Percentiles rank a stretch among this genome's conserved stretches.
Evolutionary conservation across 768 basidiomycete genomes (phyloP).

Genomic region (Phaeolepiota aurea): DNA sequence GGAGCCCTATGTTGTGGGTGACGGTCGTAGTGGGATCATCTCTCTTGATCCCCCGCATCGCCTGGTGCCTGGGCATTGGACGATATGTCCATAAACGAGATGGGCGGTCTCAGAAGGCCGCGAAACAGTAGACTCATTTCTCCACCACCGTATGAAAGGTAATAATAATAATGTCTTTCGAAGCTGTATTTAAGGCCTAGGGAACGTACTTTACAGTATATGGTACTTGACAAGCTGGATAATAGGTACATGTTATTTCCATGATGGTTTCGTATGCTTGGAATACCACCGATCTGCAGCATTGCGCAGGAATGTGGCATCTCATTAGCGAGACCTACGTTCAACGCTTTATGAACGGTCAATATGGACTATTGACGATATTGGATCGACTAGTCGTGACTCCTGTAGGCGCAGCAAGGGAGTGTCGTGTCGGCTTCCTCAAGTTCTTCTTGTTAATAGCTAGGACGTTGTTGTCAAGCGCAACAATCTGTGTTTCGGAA

Average conservation of each 20-base stretch:
- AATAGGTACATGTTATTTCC: neutral
- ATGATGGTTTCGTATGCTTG: neutral
- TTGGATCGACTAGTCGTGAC: slow-evolving; percentile 41
- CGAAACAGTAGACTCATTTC: neutral
- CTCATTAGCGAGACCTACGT: too few species aligned
- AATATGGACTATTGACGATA: slow-evolving; percentile 67
- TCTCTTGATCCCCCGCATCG: slow-evolving; percentile 59
- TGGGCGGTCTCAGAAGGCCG: slow-evolving; percentile 18
- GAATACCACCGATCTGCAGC: neutral
- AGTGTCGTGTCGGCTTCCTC: slow-evolving; percentile 71
- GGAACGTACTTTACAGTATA: neutral
- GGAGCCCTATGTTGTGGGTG: slow-evolving; percentile 65
- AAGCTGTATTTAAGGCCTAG: neutral
- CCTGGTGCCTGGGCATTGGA: slow-evolving; percentile 71
- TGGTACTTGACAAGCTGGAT: neutral
- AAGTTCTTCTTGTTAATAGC: slow-evolving; percentile 92
- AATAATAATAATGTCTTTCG: neutral
- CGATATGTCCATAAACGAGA: slow-evolving; percentile 66
- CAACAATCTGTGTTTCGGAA: slow-evolving; percentile 66
- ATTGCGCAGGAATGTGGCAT: neutral
- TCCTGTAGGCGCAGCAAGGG: slow-evolving; percentile 40
- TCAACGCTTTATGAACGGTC: slow-evolving; percentile 4
- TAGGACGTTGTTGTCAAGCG: slow-evolving; percentile 88
- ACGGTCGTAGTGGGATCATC: slow-evolving; percentile 56
- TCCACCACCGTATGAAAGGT: neutral